Conservation (phyloP, 148 eudicot genomes). For the Rhododendron molle region DNA sequence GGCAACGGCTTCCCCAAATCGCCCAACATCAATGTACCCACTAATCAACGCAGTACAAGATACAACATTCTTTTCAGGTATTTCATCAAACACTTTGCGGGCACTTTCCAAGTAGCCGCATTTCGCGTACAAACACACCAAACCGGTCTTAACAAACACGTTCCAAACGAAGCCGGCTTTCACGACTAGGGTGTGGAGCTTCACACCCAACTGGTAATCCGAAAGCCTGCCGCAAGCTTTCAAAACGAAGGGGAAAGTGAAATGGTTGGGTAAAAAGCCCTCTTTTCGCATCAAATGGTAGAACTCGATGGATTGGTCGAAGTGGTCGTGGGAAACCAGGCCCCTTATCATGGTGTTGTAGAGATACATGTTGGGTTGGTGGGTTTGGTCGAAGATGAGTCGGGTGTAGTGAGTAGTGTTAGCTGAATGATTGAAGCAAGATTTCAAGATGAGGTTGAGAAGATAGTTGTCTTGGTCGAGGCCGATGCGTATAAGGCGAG, state of each 20-base stretch:
- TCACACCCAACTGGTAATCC: constrained; percentile 1
- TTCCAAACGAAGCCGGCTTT: not conserved
- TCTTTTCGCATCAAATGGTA: constrained; percentile 1
- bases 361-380: not conserved
- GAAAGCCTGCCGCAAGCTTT: constrained; percentile 6
- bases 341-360: constrained; percentile 10
- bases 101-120: constrained; percentile 4
- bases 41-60: constrained; percentile 8
- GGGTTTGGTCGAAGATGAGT: constrained; percentile 1
- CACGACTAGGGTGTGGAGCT: not conserved
- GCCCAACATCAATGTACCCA: constrained; percentile 7
- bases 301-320: not conserved
- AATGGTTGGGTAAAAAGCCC: constrained; percentile 7
- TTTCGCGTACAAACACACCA: constrained; percentile 10
- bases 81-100: constrained; percentile 3
- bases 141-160: constrained; percentile 12
- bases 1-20: not conserved
- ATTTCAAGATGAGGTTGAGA: constrained; percentile 2
- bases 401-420: not conserved
- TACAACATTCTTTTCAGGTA: constrained; percentile 8
- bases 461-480: constrained; percentile 14
- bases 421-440: not conserved
- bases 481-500: constrained; percentile 4
- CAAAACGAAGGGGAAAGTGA: constrained; percentile 10
- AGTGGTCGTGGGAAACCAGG: not conserved